Conservation (phyloP, 345 rosid species). For the Anacardium occidentale region DNA sequence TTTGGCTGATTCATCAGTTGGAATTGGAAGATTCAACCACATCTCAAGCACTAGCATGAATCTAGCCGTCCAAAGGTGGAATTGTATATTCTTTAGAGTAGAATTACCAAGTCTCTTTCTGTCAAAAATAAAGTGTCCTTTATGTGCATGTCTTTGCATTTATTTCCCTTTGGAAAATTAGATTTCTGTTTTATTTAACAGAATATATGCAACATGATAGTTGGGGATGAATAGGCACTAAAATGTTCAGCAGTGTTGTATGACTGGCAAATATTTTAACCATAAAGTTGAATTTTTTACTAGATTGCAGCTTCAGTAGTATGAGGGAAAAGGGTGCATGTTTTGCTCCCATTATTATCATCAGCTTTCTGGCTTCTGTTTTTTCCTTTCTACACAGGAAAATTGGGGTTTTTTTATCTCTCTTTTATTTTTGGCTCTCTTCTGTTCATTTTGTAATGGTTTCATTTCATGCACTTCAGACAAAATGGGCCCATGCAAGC, state of each 20-base stretch:
- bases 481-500: conserved; percentile 58
- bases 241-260: neutral
- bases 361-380: neutral
- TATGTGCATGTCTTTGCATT: neutral
- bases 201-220: neutral
- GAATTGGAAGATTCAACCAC: conserved; percentile 48
- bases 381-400: neutral
- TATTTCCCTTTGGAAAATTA: neutral
- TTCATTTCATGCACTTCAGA: conserved; percentile 39
- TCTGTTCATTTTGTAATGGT: neutral
- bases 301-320: neutral
- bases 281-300: neutral
- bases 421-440: neutral
- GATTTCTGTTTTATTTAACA: neutral
- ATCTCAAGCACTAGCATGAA: conserved; percentile 42
- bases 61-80: conserved; percentile 62
- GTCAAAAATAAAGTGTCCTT: neutral
- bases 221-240: neutral
- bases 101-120: conserved; percentile 2
- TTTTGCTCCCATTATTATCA: neutral
- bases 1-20: conserved; percentile 50
- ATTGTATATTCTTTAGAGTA: conserved; percentile 1
- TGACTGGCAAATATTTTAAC: neutral
- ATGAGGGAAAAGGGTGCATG: neutral
- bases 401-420: neutral